These are phyloP conservation scores for Leccinum barrowsii DNA, from an alignment of 768 basidiomycete genomes.

Conservation along the genomic window DNA sequence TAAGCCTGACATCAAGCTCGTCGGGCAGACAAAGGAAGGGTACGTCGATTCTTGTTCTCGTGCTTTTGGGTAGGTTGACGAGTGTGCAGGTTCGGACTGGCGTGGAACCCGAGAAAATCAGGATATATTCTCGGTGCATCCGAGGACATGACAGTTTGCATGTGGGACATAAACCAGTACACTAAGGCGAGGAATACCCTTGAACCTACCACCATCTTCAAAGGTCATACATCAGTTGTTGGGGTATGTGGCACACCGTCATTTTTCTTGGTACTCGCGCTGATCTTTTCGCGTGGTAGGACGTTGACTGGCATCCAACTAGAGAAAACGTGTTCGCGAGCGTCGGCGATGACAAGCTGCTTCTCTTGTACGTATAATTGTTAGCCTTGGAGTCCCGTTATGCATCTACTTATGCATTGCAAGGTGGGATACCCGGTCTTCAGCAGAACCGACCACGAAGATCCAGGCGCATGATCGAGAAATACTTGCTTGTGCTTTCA, in stretches of 20 bases:
- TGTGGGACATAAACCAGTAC: conserved; percentile 95
- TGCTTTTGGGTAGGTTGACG: conserved; percentile 3
- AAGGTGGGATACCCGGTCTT: conserved; percentile 91
- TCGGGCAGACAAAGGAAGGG: conserved; percentile 94
- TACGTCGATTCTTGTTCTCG: conserved; percentile 37
- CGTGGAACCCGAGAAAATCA: conserved; percentile 82
- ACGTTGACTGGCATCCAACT: conserved; percentile 92
- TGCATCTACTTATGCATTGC: conserved; percentile 1
- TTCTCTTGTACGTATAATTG: conserved; percentile 71
- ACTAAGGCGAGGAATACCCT: conserved; percentile 71
- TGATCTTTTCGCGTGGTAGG: conserved; percentile 43
- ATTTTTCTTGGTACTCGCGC: background rate
- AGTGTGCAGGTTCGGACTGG: conserved; percentile 81
- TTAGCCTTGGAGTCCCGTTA: background rate
- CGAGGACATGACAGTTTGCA: conserved; percentile 93
- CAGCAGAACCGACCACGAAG: conserved; percentile 62
- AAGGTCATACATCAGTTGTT: conserved; percentile 88
- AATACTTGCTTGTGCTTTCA: conserved; percentile 89
- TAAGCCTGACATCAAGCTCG: conserved; percentile 85
- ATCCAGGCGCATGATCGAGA: conserved; percentile 88
- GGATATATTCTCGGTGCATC: conserved; percentile 90
- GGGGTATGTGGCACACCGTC: conserved; percentile 54
- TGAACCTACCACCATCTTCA: conserved; percentile 82
- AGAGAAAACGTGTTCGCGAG: conserved; percentile 87
- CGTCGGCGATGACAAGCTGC: conserved; percentile 92